Evolutionary conservation across 2,329 filamentous ascomycete species (phyloP).

Genomic region (Botrytis porri): DNA sequence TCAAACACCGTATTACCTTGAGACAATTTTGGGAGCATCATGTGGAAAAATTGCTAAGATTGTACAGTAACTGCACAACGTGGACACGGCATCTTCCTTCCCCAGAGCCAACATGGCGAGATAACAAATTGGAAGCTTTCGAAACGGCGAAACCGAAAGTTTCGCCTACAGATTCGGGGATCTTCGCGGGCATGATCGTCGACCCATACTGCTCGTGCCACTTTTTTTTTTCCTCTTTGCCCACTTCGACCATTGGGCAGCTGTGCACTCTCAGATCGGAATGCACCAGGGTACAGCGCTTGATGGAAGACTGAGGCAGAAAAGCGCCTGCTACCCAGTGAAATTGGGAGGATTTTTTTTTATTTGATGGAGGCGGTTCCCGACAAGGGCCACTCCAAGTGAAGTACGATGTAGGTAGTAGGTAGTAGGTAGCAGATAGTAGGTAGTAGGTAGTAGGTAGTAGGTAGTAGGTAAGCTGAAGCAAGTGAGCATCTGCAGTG

Average conservation of each 20-base stretch:
- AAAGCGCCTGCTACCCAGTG: slow-evolving; percentile 1
- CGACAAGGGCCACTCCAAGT: background rate
- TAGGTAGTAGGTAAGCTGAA: too few relatives aligned
- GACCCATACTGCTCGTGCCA: slow-evolving; percentile 1
- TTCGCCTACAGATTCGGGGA: background rate
- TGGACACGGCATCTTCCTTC: background rate
- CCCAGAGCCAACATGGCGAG: slow-evolving; percentile 2
- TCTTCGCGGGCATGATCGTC: slow-evolving; percentile 9
- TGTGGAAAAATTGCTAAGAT: background rate
- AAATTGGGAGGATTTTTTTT: background rate
- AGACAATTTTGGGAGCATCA: background rate
- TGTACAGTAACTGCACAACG: background rate
- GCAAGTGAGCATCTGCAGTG: background rate
- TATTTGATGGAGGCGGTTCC: slow-evolving; percentile 7
- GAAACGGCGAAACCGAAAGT: background rate
- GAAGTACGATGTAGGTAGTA: too few relatives aligned
- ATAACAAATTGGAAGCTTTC: background rate
- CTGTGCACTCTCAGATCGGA: slow-evolving; percentile 8
- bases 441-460: too few relatives aligned
- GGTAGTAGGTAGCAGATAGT: too few relatives aligned
- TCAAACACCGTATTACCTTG: slow-evolving; percentile 1
- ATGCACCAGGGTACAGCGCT: slow-evolving; percentile 1
- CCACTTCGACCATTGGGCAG: slow-evolving; percentile 14
- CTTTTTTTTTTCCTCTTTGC: slow-evolving; percentile 9
- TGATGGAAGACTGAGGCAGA: background rate